phyloP scores from a whole-genome alignment of 1,284 basidiomycete genomes.

The Lignosus rhinocerotis region DNA sequence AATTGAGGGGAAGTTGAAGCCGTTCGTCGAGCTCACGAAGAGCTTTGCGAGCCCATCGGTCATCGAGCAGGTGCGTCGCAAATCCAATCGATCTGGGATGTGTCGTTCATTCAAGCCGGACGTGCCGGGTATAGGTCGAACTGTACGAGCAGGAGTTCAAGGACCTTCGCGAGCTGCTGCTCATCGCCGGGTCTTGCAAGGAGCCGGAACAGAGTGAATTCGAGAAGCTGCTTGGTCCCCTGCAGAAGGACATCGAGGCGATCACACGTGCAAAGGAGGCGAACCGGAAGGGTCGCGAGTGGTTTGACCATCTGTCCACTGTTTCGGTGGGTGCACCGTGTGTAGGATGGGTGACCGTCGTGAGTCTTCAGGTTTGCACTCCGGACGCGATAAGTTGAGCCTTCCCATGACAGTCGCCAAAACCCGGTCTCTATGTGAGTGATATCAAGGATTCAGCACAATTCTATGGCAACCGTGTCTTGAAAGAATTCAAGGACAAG shows the following conservation, averaged over 20 bases:
- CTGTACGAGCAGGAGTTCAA: constrained; percentile 72
- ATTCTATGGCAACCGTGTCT: constrained; percentile 90
- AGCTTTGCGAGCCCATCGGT: constrained; percentile 72
- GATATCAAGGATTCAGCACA: constrained; percentile 88
- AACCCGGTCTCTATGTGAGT: constrained; percentile 81
- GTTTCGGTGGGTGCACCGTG: constrained; percentile 83
- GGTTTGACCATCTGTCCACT: constrained; percentile 80
- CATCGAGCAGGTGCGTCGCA: constrained; percentile 71
- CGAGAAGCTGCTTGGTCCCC: constrained; percentile 66
- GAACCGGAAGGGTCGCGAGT: constrained; percentile 80
- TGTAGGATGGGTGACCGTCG: constrained; percentile 92
- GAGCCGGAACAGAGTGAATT: constrained; percentile 75
- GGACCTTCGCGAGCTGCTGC: constrained; percentile 70
- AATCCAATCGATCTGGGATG: constrained; percentile 1
- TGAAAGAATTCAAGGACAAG: constrained; percentile 95
- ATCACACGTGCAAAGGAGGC: constrained; percentile 84
- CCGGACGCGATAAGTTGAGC: neutral
- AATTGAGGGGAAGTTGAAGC: constrained; percentile 69
- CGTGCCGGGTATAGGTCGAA: constrained; percentile 53
- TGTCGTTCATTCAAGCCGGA: neutral
- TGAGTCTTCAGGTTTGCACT: constrained; percentile 40
- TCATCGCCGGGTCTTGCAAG: constrained; percentile 71
- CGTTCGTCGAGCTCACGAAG: constrained; percentile 76
- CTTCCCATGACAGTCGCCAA: constrained; percentile 57
- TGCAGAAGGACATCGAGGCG: constrained; percentile 74